A percentile compares a stretch with the other conserved stretches of the same genome.
These are phyloP conservation scores for Boletus reticuloceps DNA, from an alignment of 768 basidiomycete species.

Conservation along the genomic window DNA sequence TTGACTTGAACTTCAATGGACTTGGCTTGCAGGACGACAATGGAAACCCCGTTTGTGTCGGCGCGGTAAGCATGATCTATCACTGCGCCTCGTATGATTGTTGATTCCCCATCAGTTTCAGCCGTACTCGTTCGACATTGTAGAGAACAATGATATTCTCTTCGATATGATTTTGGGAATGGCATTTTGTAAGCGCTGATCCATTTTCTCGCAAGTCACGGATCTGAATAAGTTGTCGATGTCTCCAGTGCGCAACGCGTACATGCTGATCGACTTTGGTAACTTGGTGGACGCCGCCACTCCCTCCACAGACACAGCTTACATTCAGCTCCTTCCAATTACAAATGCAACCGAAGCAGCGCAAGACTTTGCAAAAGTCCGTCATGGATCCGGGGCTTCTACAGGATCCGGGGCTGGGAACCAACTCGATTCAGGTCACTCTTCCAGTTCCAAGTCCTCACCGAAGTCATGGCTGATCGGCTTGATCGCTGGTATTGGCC, in stretches of 20 bases:
- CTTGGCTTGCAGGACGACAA: constrained; percentile 7
- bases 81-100: neutral
- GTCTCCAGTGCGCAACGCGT: constrained; percentile 59
- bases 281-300: constrained; percentile 47
- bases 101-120: constrained; percentile 53
- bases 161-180: constrained; percentile 74
- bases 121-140: constrained; percentile 53
- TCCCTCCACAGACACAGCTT: constrained; percentile 43
- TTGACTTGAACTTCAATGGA: constrained; percentile 48
- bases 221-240: neutral
- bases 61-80: constrained; percentile 39
- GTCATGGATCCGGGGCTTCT: neutral
- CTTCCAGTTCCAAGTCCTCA: constrained; percentile 16
- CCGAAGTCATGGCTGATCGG: constrained; percentile 12
- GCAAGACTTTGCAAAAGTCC: constrained; percentile 13
- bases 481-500: constrained; percentile 7
- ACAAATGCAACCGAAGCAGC: constrained; percentile 46
- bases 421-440: too few relatives aligned
- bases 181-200: constrained; percentile 54
- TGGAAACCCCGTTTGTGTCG: constrained; percentile 35
- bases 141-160: constrained; percentile 1
- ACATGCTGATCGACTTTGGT: constrained; percentile 63
- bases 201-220: neutral
- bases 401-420: too few relatives aligned
- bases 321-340: constrained; percentile 58